Evolutionary conservation across 441 rosid species (phyloP), one percentile per base, ranked within the genome.

Genomic region (Kokia cookei): DNA sequence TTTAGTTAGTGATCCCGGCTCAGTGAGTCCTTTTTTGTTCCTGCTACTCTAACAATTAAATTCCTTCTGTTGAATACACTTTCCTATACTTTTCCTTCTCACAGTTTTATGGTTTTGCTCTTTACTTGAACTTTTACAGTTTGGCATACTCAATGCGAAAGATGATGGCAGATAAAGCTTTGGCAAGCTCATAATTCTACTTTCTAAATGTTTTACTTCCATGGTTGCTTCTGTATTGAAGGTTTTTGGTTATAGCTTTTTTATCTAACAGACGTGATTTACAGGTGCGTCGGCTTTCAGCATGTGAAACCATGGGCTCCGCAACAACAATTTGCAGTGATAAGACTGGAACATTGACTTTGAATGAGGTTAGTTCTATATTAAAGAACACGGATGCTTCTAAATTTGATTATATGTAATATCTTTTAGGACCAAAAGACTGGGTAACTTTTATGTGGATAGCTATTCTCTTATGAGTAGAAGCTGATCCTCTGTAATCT

Each of bases 221-320:
- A 22, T 22, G 29, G 51, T 65, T 74, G 53, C 9, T 75, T 65
- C n/a, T 69, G 59, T 24, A 71, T 15, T 42, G 45, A 43, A 71
- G 29, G 76, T 75, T 65, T 72, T 45, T 74, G 61, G 48, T 77
- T 73, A 22, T 17, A 71, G 13, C 29, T 51, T 29, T 32, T 54
- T 45, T 74, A 13, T 55, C 69, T 87, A 74, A 83, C 80, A 59
- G 66, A 70, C 48, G 6, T 26, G 24, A 76, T 74, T 17, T 81
- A 62, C 95, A 96, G 99, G 99, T 93, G 66, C 97, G 99, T 74
- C 85, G 97, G 77, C 98, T 96, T 78, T 94, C 98, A 75, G 97
- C 97, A 8, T 94, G 97, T 84, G 98, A 93, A 85, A 91, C 98
- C 64, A 91, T 96, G 98, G 98, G 99, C n/a, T 92, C 97, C 24